A percentile compares a stretch with the other conserved stretches of the same genome.
These are phyloP conservation scores for Neofusicoccum laricinum DNA, from an alignment of 2,329 filamentous ascomycete species.

Conservation along the genomic window DNA sequence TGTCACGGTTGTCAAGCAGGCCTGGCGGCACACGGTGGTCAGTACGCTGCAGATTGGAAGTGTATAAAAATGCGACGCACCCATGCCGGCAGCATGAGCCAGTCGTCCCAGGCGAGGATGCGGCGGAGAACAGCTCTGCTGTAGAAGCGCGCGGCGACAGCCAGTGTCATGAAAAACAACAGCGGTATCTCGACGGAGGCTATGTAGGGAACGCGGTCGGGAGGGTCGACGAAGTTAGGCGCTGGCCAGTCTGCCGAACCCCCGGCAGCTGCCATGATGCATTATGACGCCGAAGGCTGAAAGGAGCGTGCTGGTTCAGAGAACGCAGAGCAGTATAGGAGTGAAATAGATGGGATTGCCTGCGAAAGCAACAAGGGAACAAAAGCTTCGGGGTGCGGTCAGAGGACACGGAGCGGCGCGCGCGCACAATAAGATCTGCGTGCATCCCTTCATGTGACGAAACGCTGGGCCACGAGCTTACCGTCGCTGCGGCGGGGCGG, in stretches of 20 bases:
- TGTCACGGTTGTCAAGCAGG: neutral
- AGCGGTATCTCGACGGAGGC: conserved; percentile 15
- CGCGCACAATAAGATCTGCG: conserved; percentile 8
- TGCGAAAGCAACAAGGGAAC: neutral
- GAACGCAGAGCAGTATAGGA: neutral
- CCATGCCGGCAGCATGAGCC: conserved; percentile 26
- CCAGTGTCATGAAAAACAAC: conserved; percentile 12
- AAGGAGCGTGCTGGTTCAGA: neutral
- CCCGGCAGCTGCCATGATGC: conserved; percentile 7
- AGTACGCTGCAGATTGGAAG: neutral
- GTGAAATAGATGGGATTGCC: neutral
- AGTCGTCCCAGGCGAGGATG: conserved; percentile 26
- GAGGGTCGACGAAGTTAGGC: conserved; percentile 17
- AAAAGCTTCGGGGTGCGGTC: neutral
- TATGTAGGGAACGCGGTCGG: conserved; percentile 1
- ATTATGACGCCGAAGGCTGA: conserved; percentile 3
- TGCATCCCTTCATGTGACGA: conserved; percentile 5
- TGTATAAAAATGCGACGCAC: conserved; percentile 17
- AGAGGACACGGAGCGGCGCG: neutral
- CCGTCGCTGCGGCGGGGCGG: neutral
- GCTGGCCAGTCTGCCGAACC: conserved; percentile 12
- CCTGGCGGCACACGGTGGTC: neutral
- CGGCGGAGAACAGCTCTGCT: conserved; percentile 24
- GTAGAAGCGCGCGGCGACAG: conserved; percentile 22
- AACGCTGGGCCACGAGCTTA: neutral